Evolutionary conservation across 2,329 filamentous ascomycete genomes (phyloP).

Genomic region (Calonectria crousiana): DNA sequence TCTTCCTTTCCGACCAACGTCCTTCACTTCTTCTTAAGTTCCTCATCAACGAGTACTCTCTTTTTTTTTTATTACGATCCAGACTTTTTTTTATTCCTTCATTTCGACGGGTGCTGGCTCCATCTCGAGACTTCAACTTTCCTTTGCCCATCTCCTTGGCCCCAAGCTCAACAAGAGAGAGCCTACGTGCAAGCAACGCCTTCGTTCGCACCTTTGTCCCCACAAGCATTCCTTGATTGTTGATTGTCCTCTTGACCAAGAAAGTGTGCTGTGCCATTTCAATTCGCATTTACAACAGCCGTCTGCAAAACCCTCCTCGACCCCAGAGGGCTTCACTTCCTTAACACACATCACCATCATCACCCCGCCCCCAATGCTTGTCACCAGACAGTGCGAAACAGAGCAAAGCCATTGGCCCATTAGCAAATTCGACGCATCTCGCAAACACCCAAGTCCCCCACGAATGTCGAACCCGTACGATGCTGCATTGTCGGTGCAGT

Average conservation of each 20-base stretch:
- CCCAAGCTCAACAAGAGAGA: background rate
- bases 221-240: constrained; percentile 18
- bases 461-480: constrained; percentile 71
- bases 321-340: constrained; percentile 26
- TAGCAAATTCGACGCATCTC: constrained; percentile 63
- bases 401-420: constrained; percentile 68
- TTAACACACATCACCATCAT: constrained; percentile 52
- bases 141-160: background rate
- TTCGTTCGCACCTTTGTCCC: constrained; percentile 30
- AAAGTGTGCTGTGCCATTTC: constrained; percentile 38
- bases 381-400: constrained; percentile 65
- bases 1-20: constrained; percentile 23
- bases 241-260: constrained; percentile 23
- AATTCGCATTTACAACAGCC: constrained; percentile 27
- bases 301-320: constrained; percentile 25
- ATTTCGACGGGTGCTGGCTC: constrained; percentile 5
- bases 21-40: constrained; percentile 17
- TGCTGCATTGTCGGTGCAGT: constrained; percentile 64
- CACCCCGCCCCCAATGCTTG: constrained; percentile 57
- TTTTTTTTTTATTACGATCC: constrained; percentile 4
- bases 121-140: constrained; percentile 11
- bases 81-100: background rate
- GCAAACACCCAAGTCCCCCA: constrained; percentile 57
- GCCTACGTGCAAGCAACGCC: background rate
- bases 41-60: constrained; percentile 15